Evolutionary conservation across 2,329 filamentous ascomycete genomes (phyloP).

Genomic region (Talaromyces funiculosus): DNA sequence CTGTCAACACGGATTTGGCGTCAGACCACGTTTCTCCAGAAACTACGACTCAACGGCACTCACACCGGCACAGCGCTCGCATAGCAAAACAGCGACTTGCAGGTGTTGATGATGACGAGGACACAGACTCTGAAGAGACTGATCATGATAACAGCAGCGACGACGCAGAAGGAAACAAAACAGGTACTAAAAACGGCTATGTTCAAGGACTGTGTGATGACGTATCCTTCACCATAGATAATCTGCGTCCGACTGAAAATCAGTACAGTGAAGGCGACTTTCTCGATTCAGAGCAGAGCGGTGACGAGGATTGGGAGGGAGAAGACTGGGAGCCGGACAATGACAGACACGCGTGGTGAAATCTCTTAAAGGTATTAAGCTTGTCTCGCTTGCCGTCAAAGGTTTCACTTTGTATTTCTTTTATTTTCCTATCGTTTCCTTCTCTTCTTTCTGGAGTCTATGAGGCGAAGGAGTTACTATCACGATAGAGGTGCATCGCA

Average conservation of each 20-base stretch:
- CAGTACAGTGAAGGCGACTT: constrained; percentile 57
- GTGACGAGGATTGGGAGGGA: constrained; percentile 55
- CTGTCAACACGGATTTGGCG: background rate
- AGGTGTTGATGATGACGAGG: constrained; percentile 22
- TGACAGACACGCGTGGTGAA: constrained; percentile 26
- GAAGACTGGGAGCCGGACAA: constrained; percentile 25
- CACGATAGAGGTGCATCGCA: background rate
- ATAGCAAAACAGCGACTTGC: constrained; percentile 27
- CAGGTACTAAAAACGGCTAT: constrained; percentile 17
- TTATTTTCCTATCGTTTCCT: background rate
- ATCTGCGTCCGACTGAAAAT: constrained; percentile 54
- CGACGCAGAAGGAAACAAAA: background rate
- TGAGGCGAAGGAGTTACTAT: constrained; percentile 1
- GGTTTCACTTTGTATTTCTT: background rate
- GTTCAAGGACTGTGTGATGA: constrained; percentile 55
- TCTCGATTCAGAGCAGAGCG: constrained; percentile 54
- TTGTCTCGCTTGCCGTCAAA: background rate
- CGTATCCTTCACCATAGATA: constrained; percentile 57
- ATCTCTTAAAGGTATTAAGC: background rate
- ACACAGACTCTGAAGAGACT: constrained; percentile 6
- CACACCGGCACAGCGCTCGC: constrained; percentile 37
- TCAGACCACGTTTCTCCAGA: background rate
- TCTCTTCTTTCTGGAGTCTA: background rate
- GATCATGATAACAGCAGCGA: constrained; percentile 16
- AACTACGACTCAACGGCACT: constrained; percentile 18